Base-by-base conservation (phyloP, 306 rosid species). In the Luffa aegyptiaca region DNA sequence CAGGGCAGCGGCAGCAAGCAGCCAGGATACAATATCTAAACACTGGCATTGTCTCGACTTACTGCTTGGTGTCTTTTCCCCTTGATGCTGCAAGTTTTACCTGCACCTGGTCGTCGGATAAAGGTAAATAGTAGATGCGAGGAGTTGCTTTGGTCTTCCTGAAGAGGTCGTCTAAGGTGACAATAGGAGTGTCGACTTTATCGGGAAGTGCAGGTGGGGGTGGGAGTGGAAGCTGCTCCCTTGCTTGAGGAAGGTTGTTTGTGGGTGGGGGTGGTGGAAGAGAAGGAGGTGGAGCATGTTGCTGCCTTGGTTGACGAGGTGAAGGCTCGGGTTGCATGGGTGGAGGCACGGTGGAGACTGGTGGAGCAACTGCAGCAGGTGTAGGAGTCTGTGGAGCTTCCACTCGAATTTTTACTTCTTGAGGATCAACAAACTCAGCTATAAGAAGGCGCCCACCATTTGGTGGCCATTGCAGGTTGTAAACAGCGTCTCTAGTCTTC, bases 391-490 rank as follows among this genome's bases (percentile, higher is more conserved):
- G 89, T 59, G 97, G 93, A 77, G 86, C 61, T 88, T 89, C 98
- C 70, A 84, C 44, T 84, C 88, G 88, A 77, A 81, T 75, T 80
- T 90, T 88, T 84, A 96, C 98, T 83, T 96, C 99, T 84, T 89
- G 91, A 42, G 96, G 89, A 75, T 96, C 97, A 80, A 90, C 97
- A 88, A 82, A 93, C 79, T 96, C 99, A 0, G 97, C 99, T 71
- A 81, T 80, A 6, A 96, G 88, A 57, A 85, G 93, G 36, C 98
- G 94, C 52, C 99, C 98, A 10, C 99, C 99, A 45, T 96, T 93
- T 69, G 94, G 91, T 46, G 99, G 99, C 99, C 99, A 96, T 71
- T 90, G 99, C 45, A 96, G 85, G 84, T 96, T 96, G 85, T 89
- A 93, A 80, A 96, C 96, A 58, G 96, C 91, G 87, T 89, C 90